Evolutionary conservation across 2,329 filamentous ascomycete genomes (phyloP).

Genomic region (Talaromyces piceae): DNA sequence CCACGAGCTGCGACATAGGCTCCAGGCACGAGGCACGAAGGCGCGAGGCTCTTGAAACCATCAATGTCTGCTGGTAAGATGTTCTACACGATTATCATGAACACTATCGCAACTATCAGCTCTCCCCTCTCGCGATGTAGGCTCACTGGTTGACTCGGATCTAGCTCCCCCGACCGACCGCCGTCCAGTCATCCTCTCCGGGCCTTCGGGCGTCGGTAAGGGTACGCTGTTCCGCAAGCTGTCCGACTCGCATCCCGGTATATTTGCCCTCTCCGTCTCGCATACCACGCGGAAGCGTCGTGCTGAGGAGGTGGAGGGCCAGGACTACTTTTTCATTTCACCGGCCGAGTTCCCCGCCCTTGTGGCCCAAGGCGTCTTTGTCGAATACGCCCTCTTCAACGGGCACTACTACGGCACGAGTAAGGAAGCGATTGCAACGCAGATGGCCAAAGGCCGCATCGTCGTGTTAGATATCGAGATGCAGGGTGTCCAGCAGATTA

Average conservation of each 20-base stretch:
- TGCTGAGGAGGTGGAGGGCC: slow-evolving; percentile 64
- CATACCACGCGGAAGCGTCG: slow-evolving; percentile 76
- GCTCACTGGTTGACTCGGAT: not conserved
- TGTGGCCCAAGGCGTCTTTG: slow-evolving; percentile 62
- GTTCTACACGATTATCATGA: not conserved
- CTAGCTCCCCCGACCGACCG: not conserved
- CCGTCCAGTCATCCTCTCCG: slow-evolving; percentile 35
- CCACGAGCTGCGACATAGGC: not conserved
- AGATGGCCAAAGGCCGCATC: slow-evolving; percentile 61
- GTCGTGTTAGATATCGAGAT: slow-evolving; percentile 95
- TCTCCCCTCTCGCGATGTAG: too few species aligned
- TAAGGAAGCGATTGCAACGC: slow-evolving; percentile 67
- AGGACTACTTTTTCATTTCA: slow-evolving; percentile 74
- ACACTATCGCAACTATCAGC: not conserved
- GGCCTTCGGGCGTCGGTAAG: slow-evolving; percentile 35
- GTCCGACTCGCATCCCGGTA: slow-evolving; percentile 34
- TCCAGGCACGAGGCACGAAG: not conserved
- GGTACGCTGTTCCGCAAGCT: slow-evolving; percentile 35
- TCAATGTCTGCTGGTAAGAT: not conserved
- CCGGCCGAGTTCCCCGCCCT: slow-evolving; percentile 60
- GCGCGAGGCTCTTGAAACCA: not conserved
- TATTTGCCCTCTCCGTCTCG: slow-evolving; percentile 35
- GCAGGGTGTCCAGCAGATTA: slow-evolving; percentile 95
- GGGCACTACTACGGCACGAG: slow-evolving; percentile 83
- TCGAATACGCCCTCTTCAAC: slow-evolving; percentile 77